A percentile compares a stretch with the other conserved stretches of the same genome.
Evolutionary conservation across 768 basidiomycete genomes (phyloP).

Genomic region (Leucocoprinus leucothites): DNA sequence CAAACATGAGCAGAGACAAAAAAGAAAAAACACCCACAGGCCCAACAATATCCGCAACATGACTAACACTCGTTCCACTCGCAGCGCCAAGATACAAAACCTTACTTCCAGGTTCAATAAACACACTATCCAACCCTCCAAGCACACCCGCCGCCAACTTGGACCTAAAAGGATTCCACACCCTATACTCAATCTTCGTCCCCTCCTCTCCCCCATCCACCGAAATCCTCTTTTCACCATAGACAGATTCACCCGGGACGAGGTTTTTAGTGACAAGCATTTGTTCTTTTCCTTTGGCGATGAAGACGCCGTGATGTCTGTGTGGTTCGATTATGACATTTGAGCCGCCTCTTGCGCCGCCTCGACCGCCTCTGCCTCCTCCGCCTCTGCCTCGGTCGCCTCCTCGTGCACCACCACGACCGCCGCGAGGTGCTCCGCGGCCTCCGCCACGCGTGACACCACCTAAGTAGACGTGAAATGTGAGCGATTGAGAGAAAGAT

Average conservation of each 20-base stretch:
- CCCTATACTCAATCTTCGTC: slow-evolving; percentile 93
- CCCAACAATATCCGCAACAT: slow-evolving; percentile 98
- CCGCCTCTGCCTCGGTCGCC: slow-evolving; percentile 42
- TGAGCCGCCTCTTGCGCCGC: slow-evolving; percentile 77
- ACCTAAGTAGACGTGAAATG: slow-evolving; percentile 15
- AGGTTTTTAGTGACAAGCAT: slow-evolving; percentile 97
- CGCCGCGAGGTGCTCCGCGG: slow-evolving; percentile 32
- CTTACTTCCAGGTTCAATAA: slow-evolving; percentile 90
- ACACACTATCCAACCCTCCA: slow-evolving; percentile 92
- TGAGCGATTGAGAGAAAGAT: not conserved
- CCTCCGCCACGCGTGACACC: slow-evolving; percentile 35
- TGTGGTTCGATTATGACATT: slow-evolving; percentile 95
- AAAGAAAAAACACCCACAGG: slow-evolving; percentile 57
- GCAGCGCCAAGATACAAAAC: slow-evolving; percentile 98
- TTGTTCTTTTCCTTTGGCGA: slow-evolving; percentile 96
- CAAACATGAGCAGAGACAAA: not conserved
- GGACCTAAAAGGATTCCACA: slow-evolving; percentile 99
- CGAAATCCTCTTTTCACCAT: slow-evolving; percentile 94
- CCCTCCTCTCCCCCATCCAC: slow-evolving; percentile 41
- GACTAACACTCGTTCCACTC: slow-evolving; percentile 95
- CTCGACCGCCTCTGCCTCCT: slow-evolving; percentile 44
- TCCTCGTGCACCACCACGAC: slow-evolving; percentile 34
- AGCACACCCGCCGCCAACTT: slow-evolving; percentile 97
- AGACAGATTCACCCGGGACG: slow-evolving; percentile 95
- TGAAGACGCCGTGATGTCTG: slow-evolving; percentile 91